Evolutionary conservation across 441 rosid genomes (phyloP), one percentile per base, ranked within the genome.

Genomic region (Syzygium malaccense): DNA sequence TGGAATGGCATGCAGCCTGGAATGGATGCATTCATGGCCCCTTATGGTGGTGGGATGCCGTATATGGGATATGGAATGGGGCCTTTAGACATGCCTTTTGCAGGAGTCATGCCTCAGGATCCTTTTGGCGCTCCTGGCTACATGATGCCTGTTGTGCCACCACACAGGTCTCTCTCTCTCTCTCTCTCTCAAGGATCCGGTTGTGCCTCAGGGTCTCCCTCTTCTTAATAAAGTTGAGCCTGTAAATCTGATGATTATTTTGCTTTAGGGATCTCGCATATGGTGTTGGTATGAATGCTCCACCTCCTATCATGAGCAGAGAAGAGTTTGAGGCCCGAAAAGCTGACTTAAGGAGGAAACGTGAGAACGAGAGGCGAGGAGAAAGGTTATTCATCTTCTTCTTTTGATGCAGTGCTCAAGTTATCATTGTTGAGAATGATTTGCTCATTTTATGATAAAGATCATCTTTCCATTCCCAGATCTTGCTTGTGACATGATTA

Each of bases 311-410:
- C 88, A 93, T 96, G 99, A 95, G 99, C 91, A 94, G 99, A 90
- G 99, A 96, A 88, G 98, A 98, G 93, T 94, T 94, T 78, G 98
- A 96, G 92, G 99, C 99, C 55, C 94, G 98, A 86, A 96, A 98
- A 94, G 97, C 98, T 91, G 97, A 94, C 90, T 89, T 97, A 93
- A 92, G 97, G 92, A 93, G 98, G 92, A 96, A 95, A 91, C 96
- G 97, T 85, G 99, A 97, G 90, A 95, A 92, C 78, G 99, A 96
- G 91, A 96, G 95, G 87, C 95, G 96, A 85, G 93, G 91, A 85
- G 98, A 96, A 90, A 95, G 99, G 99, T 97, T 94, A 53, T 55
- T 26, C 49, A 45, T 71, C 41, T 85, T 80, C 26, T 57, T n/a
- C 41, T 51, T 86, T 25, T 71, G 33, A 19, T 55, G 86, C 37